Evolutionary conservation across 352 stramenopile genomes (phyloP).

Genomic region (Phytopythium vexans): DNA sequence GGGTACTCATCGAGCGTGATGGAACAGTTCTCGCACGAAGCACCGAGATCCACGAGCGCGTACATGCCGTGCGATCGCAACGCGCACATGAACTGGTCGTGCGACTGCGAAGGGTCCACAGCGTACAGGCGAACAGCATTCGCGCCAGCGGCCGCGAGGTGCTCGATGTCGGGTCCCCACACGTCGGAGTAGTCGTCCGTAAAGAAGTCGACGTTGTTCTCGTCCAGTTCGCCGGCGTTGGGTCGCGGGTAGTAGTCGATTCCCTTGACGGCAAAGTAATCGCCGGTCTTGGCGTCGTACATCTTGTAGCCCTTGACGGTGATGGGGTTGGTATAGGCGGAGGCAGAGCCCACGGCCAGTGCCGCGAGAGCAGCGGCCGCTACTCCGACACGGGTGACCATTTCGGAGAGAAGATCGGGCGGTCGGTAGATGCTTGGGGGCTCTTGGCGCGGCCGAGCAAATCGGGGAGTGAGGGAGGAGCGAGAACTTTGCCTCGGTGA

Average conservation of each 20-base stretch:
- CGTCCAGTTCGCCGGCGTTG: conserved; percentile 54
- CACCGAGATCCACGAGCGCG: conserved; percentile 59
- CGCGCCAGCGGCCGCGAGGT: conserved; percentile 56
- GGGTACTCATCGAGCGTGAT: conserved; percentile 52
- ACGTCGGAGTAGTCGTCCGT: conserved; percentile 68
- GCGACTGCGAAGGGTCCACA: conserved; percentile 76
- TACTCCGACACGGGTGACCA: too few relatives aligned
- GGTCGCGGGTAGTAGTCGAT: conserved; percentile 82
- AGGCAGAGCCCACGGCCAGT: conserved; percentile 1
- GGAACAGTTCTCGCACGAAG: conserved; percentile 46
- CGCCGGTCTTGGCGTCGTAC: conserved; percentile 58
- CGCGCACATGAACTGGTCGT: conserved; percentile 88
- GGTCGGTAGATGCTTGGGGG: too few relatives aligned
- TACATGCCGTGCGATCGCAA: conserved; percentile 74
- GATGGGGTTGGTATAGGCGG: conserved; percentile 32
- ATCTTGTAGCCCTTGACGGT: conserved; percentile 59
- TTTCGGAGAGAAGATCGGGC: too few relatives aligned
- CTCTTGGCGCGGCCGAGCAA: too few relatives aligned
- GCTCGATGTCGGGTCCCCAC: conserved; percentile 64
- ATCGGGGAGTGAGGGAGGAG: too few relatives aligned
- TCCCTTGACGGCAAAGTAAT: conserved; percentile 57
- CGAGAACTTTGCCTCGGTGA: too few relatives aligned
- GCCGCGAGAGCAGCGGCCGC: conserved; percentile 1
- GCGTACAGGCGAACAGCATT: conserved; percentile 84
- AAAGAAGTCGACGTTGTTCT: conserved; percentile 84